Evolutionary conservation across 495 filamentous ascomycete species (phyloP), one percentile per base, ranked within the genome.

Genomic region (Saxophila tyrrhenica): DNA sequence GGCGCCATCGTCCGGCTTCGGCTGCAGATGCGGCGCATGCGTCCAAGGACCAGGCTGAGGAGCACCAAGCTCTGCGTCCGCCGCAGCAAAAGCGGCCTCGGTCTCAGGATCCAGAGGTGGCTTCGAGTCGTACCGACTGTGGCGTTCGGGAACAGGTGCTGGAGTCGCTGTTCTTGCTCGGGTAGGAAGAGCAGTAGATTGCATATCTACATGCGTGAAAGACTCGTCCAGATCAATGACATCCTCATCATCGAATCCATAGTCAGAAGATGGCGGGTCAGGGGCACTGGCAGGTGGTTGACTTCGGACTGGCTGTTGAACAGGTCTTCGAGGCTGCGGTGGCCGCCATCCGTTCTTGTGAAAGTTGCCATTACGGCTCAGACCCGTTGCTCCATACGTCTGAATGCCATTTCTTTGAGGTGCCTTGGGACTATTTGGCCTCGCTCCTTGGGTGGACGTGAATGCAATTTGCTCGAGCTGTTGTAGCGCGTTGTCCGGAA

Each of bases 121-220:
- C 75, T 75, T 43, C 73, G 76, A 55, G 73, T 74, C 48, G 78
- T 60, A 57, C 77, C 77, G 15, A 50, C 78, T 67, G 52, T 72
- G 71, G 48, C 73, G 75, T 64, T 78, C 78, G 41, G 41, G 8
- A 8, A 44, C 41, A 44, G 41, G 41, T n/a, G 8, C 16, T 44
- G 41, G 41, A 3, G 41, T n/a, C n/a, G 15, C n/a, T 7, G 41
- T 44, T 69, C 73, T 73, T 48, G 73, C 70, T 19, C 45, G 25
- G 5, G 21, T n/a, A 21, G 41, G 23, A 16, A 22, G 23, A 20
- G 17, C 44, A n/a, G 48, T 25, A n/a, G 48, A 35, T 5, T 32
- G 25, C 78, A 79, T 2, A 74, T 82, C 25, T 73, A 72, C 51
- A 21, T 52, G 50, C 19, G 48, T 24, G 8, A 60, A 61, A 9